Evolutionary conservation across 495 filamentous ascomycete genomes (phyloP).

Genomic region (Letharia lupina): DNA sequence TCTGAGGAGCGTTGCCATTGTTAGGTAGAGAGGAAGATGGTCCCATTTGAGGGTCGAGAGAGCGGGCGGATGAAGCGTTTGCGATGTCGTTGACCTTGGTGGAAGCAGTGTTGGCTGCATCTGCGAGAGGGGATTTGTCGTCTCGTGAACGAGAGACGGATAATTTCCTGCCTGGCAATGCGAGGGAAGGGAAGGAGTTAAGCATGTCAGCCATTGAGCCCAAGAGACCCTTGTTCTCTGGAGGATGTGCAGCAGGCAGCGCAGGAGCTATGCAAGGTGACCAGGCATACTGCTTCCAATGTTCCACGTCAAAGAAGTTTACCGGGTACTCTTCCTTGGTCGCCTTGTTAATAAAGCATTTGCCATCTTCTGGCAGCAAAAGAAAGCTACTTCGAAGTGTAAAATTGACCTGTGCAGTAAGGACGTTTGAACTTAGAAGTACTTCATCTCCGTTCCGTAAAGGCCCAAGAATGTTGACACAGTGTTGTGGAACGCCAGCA

Average conservation of each 20-base stretch:
- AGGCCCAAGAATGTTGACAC: slow-evolving; percentile 86
- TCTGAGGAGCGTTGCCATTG: slow-evolving; percentile 31
- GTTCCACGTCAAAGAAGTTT: slow-evolving; percentile 72
- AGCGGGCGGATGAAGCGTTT: slow-evolving; percentile 29
- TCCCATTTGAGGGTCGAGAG: slow-evolving; percentile 34
- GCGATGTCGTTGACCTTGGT: slow-evolving; percentile 24
- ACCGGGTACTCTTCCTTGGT: slow-evolving; percentile 75
- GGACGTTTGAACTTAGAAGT: slow-evolving; percentile 76
- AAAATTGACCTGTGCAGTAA: slow-evolving; percentile 94
- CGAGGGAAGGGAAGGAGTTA: slow-evolving; percentile 20
- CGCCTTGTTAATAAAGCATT: slow-evolving; percentile 77
- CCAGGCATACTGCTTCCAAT: slow-evolving; percentile 71
- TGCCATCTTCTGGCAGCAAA: slow-evolving; percentile 79
- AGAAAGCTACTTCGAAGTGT: slow-evolving; percentile 79
- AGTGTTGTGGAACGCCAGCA: slow-evolving; percentile 75
- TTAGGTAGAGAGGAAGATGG: slow-evolving; percentile 33
- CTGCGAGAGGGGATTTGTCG: slow-evolving; percentile 11
- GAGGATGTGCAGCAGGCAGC: slow-evolving; percentile 37
- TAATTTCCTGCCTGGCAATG: slow-evolving; percentile 12
- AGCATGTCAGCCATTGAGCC: slow-evolving; percentile 36
- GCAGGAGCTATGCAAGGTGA: slow-evolving; percentile 67
- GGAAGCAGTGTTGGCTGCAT: slow-evolving; percentile 24
- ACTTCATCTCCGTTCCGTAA: slow-evolving; percentile 87
- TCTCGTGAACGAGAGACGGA: slow-evolving; percentile 1
- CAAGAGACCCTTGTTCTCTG: slow-evolving; percentile 33